Percentiles rank a stretch among this genome's conserved stretches.
Conservation (phyloP, 2,329 filamentous ascomycete genomes). For the Alternaria arbusti region DNA sequence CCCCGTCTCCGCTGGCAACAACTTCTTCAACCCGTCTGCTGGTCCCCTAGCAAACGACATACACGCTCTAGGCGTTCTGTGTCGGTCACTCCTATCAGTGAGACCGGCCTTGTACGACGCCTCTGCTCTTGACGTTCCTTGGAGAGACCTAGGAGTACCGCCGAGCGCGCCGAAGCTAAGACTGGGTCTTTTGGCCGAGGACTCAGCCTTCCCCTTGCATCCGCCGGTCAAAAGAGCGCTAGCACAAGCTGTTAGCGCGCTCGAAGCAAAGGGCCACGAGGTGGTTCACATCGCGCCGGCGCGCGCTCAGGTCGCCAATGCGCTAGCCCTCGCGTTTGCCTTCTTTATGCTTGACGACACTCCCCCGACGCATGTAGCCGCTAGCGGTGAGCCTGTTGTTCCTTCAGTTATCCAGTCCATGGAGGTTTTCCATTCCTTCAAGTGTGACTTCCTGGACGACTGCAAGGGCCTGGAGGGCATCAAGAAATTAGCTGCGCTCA, state of each 20-base stretch:
- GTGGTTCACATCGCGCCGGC: neutral
- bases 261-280: conserved; percentile 6
- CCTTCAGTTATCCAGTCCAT: conserved; percentile 1
- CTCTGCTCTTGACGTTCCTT: conserved; percentile 5
- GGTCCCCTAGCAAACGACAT: conserved; percentile 10
- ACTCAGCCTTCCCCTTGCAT: conserved; percentile 4
- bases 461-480: neutral
- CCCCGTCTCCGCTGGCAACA: neutral
- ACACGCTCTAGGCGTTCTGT: neutral
- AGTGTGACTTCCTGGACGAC: neutral
- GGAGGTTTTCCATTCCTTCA: neutral
- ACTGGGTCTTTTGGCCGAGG: conserved; percentile 8
- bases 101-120: conserved; percentile 5
- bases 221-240: conserved; percentile 11
- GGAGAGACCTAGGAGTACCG: neutral
- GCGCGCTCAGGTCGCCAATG: conserved; percentile 2
- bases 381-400: neutral
- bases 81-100: conserved; percentile 1
- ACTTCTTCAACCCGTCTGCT: conserved; percentile 3
- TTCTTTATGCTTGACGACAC: conserved; percentile 2
- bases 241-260: neutral
- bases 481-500: conserved; percentile 1
- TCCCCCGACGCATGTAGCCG: neutral
- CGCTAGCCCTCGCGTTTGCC: neutral
- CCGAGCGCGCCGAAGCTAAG: neutral